Percentiles rank a stretch among this genome's conserved stretches.
These are phyloP conservation scores for Globisporangium emineosum DNA, from an alignment of 352 stramenopile genomes.

Conservation along the genomic window DNA sequence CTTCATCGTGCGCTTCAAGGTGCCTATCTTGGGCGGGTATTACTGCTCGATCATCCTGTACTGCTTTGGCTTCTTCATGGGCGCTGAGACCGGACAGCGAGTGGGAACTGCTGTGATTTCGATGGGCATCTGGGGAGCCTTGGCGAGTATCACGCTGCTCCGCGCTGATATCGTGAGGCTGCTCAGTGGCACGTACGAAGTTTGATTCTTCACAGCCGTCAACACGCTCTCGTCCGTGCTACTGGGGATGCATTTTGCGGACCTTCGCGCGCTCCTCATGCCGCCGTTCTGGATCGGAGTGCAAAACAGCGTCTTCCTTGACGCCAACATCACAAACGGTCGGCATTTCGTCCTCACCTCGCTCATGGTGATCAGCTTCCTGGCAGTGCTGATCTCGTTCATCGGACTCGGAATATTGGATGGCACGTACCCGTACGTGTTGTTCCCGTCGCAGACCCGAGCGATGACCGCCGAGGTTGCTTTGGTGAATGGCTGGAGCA, in stretches of 20 bases:
- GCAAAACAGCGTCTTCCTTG: constrained; percentile 18
- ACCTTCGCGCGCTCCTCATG: constrained; percentile 11
- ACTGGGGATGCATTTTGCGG: constrained; percentile 13
- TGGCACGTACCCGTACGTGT: not conserved
- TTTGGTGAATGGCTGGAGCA: constrained; percentile 7
- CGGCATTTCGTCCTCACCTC: not conserved
- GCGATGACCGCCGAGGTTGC: not conserved
- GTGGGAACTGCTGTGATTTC: constrained; percentile 1
- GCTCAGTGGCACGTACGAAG: constrained; percentile 25
- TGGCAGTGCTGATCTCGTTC: not conserved
- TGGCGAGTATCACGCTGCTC: constrained; percentile 14
- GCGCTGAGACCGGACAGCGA: not conserved
- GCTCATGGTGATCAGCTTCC: not conserved
- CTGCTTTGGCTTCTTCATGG: not conserved
- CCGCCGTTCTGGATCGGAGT: constrained; percentile 16
- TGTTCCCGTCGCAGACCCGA: not conserved
- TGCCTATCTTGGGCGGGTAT: not conserved
- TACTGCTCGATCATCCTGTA: constrained; percentile 4
- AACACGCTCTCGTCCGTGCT: constrained; percentile 18
- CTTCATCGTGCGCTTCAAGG: not conserved
- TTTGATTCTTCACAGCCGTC: constrained; percentile 27
- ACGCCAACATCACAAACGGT: constrained; percentile 22
- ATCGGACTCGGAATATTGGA: not conserved
- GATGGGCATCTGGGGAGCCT: constrained; percentile 1
- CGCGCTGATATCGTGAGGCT: constrained; percentile 24